These are phyloP conservation scores for Diaporthe helianthi DNA, from an alignment of 2,329 filamentous ascomycete genomes.

Conservation along the genomic window DNA sequence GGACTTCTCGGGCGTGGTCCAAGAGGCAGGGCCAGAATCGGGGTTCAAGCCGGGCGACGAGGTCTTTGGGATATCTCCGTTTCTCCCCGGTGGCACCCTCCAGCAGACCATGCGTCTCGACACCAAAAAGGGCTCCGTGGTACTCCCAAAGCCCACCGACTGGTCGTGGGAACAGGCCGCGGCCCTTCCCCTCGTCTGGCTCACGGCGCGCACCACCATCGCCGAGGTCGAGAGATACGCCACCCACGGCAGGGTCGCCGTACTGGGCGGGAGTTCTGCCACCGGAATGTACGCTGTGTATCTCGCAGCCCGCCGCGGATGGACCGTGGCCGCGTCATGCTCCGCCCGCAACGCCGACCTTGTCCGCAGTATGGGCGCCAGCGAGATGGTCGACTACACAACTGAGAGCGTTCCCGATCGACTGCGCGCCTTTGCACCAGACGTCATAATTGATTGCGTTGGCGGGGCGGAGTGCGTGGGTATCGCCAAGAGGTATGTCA, in stretches of 20 bases:
- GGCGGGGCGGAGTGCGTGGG: conserved; percentile 34
- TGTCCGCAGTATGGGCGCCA: conserved; percentile 35
- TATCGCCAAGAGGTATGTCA: conserved; percentile 36
- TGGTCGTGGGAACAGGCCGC: conserved; percentile 35
- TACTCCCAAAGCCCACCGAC: conserved; percentile 34
- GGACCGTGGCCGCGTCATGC: conserved; percentile 36
- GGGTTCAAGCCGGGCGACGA: conserved; percentile 34
- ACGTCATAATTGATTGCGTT: conserved; percentile 35
- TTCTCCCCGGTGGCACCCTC: conserved; percentile 33
- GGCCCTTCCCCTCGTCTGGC: conserved; percentile 35
- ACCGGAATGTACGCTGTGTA: conserved; percentile 36
- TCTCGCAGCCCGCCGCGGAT: conserved; percentile 36
- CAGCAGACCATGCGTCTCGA: conserved; percentile 30
- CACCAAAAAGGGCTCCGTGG: conserved; percentile 17
- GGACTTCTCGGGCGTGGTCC: conserved; percentile 35
- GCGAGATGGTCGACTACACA: conserved; percentile 37
- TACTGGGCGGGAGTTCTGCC: conserved; percentile 37
- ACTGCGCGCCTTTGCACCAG: conserved; percentile 22
- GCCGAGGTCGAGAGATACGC: conserved; percentile 30
- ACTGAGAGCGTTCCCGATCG: conserved; percentile 13
- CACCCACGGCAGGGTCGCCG: conserved; percentile 29
- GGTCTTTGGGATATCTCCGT: conserved; percentile 32
- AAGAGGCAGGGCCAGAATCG: conserved; percentile 30
- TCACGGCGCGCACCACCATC: conserved; percentile 36
- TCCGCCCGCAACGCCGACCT: conserved; percentile 36